Base-by-base conservation (phyloP, 805 yeast species). In the Saturnispora mendoncae region DNA sequence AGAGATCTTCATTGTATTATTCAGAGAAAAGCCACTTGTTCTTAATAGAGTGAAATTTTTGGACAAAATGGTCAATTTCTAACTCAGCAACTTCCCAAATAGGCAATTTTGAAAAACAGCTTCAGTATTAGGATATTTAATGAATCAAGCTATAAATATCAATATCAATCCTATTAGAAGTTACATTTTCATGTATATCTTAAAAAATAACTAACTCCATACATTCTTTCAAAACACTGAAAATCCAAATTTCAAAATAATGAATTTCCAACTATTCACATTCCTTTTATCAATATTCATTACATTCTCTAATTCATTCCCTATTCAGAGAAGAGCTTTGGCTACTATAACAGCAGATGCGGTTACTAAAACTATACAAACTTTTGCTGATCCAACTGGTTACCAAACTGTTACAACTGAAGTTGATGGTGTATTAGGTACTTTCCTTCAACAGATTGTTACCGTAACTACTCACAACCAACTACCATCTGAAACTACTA, bases 261-360 rank as follows among this genome's bases (percentile, higher is more conserved):
- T 36, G 39, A 12, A 15, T n/a, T 27, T 21, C 23, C 38, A 33
- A 33, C 40, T 41, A 19, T 31, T 41, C 32, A 41, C 44, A 32
- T 24, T 27, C 29, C 9, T 47, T 14, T 17, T 27, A 13, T 33
- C 26, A 23, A 23, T 23, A 23, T 23, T 23, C 26, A 10, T n/a
- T n/a, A n/a, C 39, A 4, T 33, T 32, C 3, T 18, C 50, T 9
- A 24, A 32, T 13, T 38, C 44, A 4, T 15, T 31, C 3, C 41
- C 41, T 19, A 35, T 46, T 23, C 39, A 54, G 10, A 57, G 55
- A 42, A 54, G 61, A 46, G 57, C 54, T 8, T 45, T 54, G 24
- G 58, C 47, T 4, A 50, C 50, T 26, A 56, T 56, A 23, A 56
- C 60, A 8, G 57, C 52, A 2, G 47, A 38, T 27, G 46, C 60